Conservation (phyloP, 371 early-diverging fungal species). For the Syncephalastrum racemosum region DNA sequence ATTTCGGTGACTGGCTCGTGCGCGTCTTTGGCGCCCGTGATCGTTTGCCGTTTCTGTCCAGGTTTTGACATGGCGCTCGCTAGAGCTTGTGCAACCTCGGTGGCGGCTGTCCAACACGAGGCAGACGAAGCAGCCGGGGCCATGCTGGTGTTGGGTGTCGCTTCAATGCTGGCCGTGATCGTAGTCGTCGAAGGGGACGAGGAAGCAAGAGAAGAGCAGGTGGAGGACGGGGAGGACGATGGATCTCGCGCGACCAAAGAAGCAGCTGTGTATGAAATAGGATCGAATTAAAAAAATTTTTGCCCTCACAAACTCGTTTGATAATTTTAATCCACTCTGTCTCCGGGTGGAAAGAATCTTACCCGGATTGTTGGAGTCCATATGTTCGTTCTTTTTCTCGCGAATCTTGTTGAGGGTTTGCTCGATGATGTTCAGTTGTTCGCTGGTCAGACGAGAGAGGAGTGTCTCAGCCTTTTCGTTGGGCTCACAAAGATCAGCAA, state of each 20-base stretch:
- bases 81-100: conserved; percentile 24
- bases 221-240: conserved; percentile 6
- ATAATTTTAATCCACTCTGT: conserved; percentile 1
- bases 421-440: conserved; percentile 39
- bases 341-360: neutral
- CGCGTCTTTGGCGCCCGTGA: too few species aligned
- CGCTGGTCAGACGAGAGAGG: conserved; percentile 33
- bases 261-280: neutral
- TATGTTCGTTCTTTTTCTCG: conserved; percentile 22
- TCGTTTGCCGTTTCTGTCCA: conserved; percentile 1
- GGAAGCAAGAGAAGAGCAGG: conserved; percentile 4
- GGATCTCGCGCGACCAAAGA: neutral
- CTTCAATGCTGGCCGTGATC: too few species aligned
- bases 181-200: too few species aligned
- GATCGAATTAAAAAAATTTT: too few species aligned
- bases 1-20: conserved; percentile 48
- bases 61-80: conserved; percentile 20
- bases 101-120: conserved; percentile 19
- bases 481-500: conserved; percentile 37
- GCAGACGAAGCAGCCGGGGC: conserved; percentile 3
- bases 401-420: conserved; percentile 38
- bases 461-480: conserved; percentile 35
- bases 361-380: neutral
- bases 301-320: too few species aligned
- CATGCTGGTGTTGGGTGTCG: neutral